Evolutionary conservation across 305 asterid species (phyloP).

Genomic region (Solanum hybrid): DNA sequence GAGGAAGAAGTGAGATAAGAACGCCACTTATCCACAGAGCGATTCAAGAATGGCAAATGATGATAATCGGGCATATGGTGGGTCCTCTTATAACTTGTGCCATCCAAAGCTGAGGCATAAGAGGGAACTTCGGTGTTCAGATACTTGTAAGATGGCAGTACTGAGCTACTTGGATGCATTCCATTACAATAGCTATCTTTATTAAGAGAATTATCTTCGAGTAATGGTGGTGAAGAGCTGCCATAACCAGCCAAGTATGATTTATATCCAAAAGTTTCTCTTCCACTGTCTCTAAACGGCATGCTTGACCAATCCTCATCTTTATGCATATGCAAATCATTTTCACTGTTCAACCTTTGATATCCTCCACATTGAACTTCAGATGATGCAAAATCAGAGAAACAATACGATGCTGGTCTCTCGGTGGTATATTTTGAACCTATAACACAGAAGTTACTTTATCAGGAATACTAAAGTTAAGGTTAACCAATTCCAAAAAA

Average conservation of each 20-base stretch:
- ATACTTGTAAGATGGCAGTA: constrained; percentile 21
- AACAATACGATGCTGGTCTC: neutral
- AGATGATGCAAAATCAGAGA: constrained; percentile 38
- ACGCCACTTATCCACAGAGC: constrained; percentile 22
- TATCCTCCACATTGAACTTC: constrained; percentile 33
- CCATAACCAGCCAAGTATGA: constrained; percentile 19
- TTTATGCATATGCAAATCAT: constrained; percentile 11
- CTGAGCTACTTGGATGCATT: neutral
- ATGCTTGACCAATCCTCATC: constrained; percentile 12
- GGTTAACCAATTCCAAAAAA: neutral
- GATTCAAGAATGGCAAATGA: constrained; percentile 9
- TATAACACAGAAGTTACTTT: constrained; percentile 9
- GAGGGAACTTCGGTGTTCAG: constrained; percentile 17
- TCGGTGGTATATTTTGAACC: constrained; percentile 15
- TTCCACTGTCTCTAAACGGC: constrained; percentile 11
- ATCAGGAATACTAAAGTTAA: constrained; percentile 8
- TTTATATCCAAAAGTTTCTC: constrained; percentile 18
- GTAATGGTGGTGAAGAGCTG: constrained; percentile 21
- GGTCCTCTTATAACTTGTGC: constrained; percentile 16
- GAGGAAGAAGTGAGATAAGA: constrained; percentile 33
- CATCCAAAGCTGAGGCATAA: constrained; percentile 19
- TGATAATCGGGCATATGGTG: constrained; percentile 13
- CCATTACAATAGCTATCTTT: neutral
- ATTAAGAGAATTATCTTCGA: constrained; percentile 24
- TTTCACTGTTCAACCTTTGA: constrained; percentile 29